Base-by-base conservation (phyloP, 768 basidiomycete genomes). In the Pleurotus tuber-regium region DNA sequence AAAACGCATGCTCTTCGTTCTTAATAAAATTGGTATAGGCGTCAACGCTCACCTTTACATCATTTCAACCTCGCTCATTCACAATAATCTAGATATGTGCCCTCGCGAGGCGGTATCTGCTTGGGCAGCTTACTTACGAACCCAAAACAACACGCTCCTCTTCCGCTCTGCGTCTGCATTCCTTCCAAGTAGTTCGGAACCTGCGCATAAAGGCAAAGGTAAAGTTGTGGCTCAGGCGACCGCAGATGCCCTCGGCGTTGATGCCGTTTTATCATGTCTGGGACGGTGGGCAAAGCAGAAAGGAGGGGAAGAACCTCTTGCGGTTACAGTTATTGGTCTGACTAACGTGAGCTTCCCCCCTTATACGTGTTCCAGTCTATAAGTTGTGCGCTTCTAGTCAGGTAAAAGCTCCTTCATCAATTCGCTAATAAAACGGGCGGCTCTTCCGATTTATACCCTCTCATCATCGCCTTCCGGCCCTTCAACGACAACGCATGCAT, bases 371-470 rank as follows among this genome's bases (percentile, higher is more conserved):
- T 44, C 26, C 43, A 19, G 43, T 14, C 41, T 19, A 51, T 50
- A 57, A 39, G 55, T 44, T 43, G 39, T 28, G 28, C 24, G 3
- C 43, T 53, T n/a, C 11, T 51, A 92, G 89, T 75, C 77, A 10
- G 94, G 94, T 11, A 96, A 97, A 73, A 89, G 89, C 43, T 78
- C 90, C 0, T 72, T 96, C 39, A 73, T 96, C 59, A 94, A 97
- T 67, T 87, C 92, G 2, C 72, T 97, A 24, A 62, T 82, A 14
- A 71, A 72, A 42, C 78, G 72, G 48, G 59, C 73, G 10, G 69
- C 69, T 7, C 64, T 89, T 16, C 74, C 82, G 6, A 71, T 88
- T 6, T 92, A 89, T 63, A 66, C 78, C 19, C 75, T 75, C 26
- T 19, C 46, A 21, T 33, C 31, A 31, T 21, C 21, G 21, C 21